A percentile compares a stretch with the other conserved stretches of the same genome.
Conservation (phyloP, 148 eudicot species). For the Tetragonia tetragonoides region DNA sequence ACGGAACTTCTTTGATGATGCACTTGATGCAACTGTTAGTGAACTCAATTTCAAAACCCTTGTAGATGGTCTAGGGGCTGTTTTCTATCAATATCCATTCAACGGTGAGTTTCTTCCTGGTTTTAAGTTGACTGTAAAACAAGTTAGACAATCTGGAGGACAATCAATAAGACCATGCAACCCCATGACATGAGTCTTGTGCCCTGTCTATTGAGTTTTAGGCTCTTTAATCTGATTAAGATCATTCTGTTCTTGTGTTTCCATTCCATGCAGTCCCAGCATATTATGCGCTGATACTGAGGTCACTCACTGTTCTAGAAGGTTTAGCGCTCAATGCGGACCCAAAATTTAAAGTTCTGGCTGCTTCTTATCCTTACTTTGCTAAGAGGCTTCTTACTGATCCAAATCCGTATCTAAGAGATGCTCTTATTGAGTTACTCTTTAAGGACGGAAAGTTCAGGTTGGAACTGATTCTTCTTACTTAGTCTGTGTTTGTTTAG, state of each 20-base stretch:
- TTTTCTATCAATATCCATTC: conserved; percentile 89
- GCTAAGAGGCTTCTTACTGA: conserved; percentile 99
- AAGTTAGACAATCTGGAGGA: not conserved
- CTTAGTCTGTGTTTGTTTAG: not conserved
- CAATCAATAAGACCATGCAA: not conserved
- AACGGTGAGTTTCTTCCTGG: conserved; percentile 61
- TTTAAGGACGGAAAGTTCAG: conserved; percentile 97
- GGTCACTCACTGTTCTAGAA: conserved; percentile 95
- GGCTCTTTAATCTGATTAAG: not conserved
- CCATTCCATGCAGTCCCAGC: conserved; percentile 72
- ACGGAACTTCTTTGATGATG: conserved; percentile 87
- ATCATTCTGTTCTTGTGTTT: not conserved
- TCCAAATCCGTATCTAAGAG: conserved; percentile 97
- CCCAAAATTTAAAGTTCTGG: conserved; percentile 92
- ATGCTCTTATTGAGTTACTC: conserved; percentile 94
- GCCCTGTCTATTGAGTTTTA: not conserved
- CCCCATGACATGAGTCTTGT: not conserved
- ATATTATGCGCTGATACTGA: conserved; percentile 91
- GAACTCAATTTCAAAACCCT: conserved; percentile 97
- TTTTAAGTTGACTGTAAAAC: conserved; percentile 1
- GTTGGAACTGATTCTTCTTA: conserved; percentile 23
- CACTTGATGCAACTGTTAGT: conserved; percentile 84
- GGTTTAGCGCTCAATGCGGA: conserved; percentile 97
- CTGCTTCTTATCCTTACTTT: conserved; percentile 98
- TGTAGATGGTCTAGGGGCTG: conserved; percentile 94